These are phyloP conservation scores for Sporisorium reilianum DNA, from an alignment of 1,284 basidiomycete species.

Conservation along the genomic window DNA sequence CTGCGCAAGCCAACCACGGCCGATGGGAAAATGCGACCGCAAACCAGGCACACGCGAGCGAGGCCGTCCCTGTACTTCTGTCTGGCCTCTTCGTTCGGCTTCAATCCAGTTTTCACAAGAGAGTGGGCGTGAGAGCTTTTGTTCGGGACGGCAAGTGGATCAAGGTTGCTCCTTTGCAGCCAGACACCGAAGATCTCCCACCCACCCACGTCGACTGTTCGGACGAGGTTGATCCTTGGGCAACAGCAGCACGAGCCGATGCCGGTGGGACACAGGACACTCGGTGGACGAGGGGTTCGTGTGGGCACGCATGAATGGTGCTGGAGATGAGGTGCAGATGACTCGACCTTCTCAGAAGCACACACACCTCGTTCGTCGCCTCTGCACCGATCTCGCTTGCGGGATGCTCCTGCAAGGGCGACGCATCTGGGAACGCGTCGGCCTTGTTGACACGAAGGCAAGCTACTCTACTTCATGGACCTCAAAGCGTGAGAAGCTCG, in stretches of 20 bases:
- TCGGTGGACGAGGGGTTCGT: background rate
- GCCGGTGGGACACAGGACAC: too few species aligned
- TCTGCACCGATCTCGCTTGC: background rate
- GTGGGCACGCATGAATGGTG: constrained; percentile 3
- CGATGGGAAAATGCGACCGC: background rate
- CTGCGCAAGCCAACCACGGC: background rate
- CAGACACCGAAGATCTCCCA: too few species aligned
- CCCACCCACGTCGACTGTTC: background rate
- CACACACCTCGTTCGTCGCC: background rate
- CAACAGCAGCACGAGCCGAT: background rate
- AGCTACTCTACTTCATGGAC: constrained; percentile 8
- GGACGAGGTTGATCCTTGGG: too few species aligned
- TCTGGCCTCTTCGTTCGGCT: too few species aligned
- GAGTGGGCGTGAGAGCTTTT: too few species aligned
- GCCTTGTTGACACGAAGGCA: too few species aligned
- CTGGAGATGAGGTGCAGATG: constrained; percentile 2
- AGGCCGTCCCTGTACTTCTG: too few species aligned
- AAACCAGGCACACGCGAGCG: constrained; percentile 3
- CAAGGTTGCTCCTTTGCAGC: too few species aligned
- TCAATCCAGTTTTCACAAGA: too few species aligned
- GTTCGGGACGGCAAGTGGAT: too few species aligned
- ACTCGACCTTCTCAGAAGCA: constrained; percentile 24
- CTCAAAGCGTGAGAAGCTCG: background rate
- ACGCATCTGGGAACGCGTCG: constrained; percentile 1
- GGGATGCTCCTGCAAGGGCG: background rate